Percentiles rank a stretch among this genome's conserved stretches.
phyloP scores from a whole-genome alignment of 2,329 filamentous ascomycete species.

The Dothideomycetes sp. region DNA sequence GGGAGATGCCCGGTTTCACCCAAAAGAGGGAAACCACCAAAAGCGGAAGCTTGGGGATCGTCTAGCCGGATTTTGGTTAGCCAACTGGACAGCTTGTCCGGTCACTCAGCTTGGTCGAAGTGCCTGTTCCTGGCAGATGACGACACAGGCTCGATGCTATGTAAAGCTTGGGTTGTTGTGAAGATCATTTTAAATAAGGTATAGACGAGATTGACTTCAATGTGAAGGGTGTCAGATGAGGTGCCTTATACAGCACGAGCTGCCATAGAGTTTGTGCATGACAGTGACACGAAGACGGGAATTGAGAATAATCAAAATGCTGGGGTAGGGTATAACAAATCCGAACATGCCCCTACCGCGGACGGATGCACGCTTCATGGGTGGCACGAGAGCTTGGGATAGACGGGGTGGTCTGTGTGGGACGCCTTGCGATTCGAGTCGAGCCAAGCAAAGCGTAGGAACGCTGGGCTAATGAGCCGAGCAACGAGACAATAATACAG shows the following conservation, averaged over 20 bases:
- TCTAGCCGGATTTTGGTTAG: slow-evolving; percentile 7
- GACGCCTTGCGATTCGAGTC: no score
- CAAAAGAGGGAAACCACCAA: slow-evolving; percentile 6
- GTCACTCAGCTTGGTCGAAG: slow-evolving; percentile 1
- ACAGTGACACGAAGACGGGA: no score
- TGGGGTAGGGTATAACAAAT: no score
- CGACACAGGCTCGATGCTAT: no score
- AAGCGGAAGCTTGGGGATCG: slow-evolving; percentile 9
- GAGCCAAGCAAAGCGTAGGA: not conserved
- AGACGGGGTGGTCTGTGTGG: no score
- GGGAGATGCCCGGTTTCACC: slow-evolving; percentile 4
- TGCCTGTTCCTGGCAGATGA: slow-evolving; percentile 8
- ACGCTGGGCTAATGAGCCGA: not conserved
- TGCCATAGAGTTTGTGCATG: no score
- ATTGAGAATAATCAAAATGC: no score
- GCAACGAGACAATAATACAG: not conserved
- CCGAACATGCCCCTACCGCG: no score
- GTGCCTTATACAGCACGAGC: no score
- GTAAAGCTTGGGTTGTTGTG: no score
- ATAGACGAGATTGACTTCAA: slow-evolving; percentile 1
- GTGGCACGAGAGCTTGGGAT: no score
- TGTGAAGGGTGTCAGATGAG: not conserved
- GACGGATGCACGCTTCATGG: no score
- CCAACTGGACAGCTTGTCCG: slow-evolving; percentile 4
- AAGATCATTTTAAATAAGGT: slow-evolving; percentile 1